A percentile compares a stretch with the other conserved stretches of the same genome.
phyloP scores from a whole-genome alignment of 768 basidiomycete species.

The Suillus fuscotomentosus region DNA sequence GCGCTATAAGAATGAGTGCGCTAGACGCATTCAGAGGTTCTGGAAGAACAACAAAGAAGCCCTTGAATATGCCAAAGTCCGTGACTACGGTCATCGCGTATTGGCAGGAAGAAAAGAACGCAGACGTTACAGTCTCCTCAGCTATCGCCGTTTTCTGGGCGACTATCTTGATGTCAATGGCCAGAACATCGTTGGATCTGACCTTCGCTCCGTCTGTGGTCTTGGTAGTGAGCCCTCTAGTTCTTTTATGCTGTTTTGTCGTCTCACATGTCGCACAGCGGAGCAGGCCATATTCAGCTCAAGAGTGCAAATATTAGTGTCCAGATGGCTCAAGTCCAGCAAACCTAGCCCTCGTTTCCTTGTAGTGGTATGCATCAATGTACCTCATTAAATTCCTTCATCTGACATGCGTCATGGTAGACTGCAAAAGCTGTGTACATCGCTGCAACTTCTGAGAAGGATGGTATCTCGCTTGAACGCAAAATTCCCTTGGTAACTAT shows the following conservation, averaged over 20 bases:
- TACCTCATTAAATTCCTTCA: neutral
- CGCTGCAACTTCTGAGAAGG: conserved; percentile 56
- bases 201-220: conserved; percentile 68
- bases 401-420: conserved; percentile 9
- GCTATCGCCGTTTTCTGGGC: conserved; percentile 92
- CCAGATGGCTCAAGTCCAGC: conserved; percentile 80
- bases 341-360: conserved; percentile 90
- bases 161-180: conserved; percentile 94
- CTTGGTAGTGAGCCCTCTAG: conserved; percentile 58
- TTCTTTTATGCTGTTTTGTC: neutral
- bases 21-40: conserved; percentile 92
- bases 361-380: conserved; percentile 63
- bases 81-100: conserved; percentile 95
- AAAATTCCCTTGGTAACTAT: conserved; percentile 91
- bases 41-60: conserved; percentile 98
- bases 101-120: conserved; percentile 92
- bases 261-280: conserved; percentile 34
- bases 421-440: conserved; percentile 79
- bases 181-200: conserved; percentile 71
- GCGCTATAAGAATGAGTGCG: conserved; percentile 94
- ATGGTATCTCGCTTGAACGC: conserved; percentile 75
- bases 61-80: conserved; percentile 81
- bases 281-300: conserved; percentile 86
- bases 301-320: conserved; percentile 77
- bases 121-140: conserved; percentile 87